Evolutionary conservation across 169 alveolate species (phyloP), one percentile per base, ranked within the genome.

Genomic region (Theileria annulata): DNA sequence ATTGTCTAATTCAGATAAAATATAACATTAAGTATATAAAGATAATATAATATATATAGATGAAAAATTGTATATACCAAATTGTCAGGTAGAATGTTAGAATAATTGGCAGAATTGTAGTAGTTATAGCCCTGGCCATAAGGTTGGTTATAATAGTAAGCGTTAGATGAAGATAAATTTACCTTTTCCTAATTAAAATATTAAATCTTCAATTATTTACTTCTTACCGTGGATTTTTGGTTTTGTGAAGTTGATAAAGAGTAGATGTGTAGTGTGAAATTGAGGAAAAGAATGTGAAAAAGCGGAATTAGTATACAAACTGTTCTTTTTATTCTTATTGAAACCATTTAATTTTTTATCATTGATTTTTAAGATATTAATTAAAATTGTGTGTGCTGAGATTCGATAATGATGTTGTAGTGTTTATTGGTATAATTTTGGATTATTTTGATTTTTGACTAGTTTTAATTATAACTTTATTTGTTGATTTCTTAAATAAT

Each of bases 1-100:
- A 80, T 80, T 15, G 88, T 80, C 85, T 77, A 54, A 70, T 27
- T 6, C n/a, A 51, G 3, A 30, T 15, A 31, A 72, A 31, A 27
- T 72, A 60, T n/a, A 60, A 5, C 19, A 72, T 31, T n/a, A 54
- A 54, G 4, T 54, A 54, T 3, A 54, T 54, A 54, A 54, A 54
- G 21, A 3, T 21, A 21, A 54, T 12, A n/a, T 54, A 21, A 15
- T 56, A 42, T 42, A 19, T 58, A 35, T 35, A 35, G 47, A 35
- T 35, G 8, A 35, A 5, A 8, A 35, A 35, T 35, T 49, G 10
- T 4, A 15, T 4, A 23, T 69, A 69, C 77, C 77, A 69, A 17
- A 69, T 69, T 69, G n/a, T 69, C 42, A 17, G 49, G 27, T n/a
- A 17, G 51, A 23, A 60, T n/a, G 28, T 69, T 56, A 17, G 60